Percentiles rank a stretch among this genome's conserved stretches.
These are phyloP conservation scores for Lizonia empirigonia DNA, from an alignment of 2,329 filamentous ascomycete genomes.

Conservation along the genomic window DNA sequence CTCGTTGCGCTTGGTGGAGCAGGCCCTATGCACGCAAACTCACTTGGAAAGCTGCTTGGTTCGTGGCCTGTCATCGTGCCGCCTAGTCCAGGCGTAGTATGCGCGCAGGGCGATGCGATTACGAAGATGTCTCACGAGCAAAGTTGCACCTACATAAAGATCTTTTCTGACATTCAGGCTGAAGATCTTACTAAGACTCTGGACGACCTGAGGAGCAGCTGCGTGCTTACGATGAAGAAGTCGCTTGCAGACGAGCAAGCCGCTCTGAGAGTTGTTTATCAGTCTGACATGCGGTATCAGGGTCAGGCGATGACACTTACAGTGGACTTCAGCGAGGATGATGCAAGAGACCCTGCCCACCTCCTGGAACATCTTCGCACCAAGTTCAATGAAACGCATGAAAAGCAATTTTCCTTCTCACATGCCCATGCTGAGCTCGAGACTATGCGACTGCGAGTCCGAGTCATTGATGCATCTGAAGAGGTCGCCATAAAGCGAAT, in stretches of 20 bases:
- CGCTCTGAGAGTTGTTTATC: conserved; percentile 45
- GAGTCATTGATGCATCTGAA: conserved; percentile 52
- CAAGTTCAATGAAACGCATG: conserved; percentile 52
- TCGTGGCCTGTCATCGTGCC: conserved; percentile 61
- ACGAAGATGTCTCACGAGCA: conserved; percentile 57
- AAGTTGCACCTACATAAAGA: conserved; percentile 54
- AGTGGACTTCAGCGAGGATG: conserved; percentile 43
- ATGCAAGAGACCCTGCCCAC: conserved; percentile 40
- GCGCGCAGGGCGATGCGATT: conserved; percentile 57
- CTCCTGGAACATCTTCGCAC: conserved; percentile 44
- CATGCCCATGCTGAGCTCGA: conserved; percentile 54
- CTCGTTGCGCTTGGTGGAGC: conserved; percentile 59
- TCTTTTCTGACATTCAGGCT: conserved; percentile 46
- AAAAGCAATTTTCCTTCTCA: conserved; percentile 55
- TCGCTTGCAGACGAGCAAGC: conserved; percentile 43
- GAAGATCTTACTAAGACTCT: conserved; percentile 45
- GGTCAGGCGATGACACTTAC: conserved; percentile 51
- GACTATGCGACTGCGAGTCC: conserved; percentile 55
- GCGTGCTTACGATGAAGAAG: conserved; percentile 48
- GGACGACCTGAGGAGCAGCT: conserved; percentile 45
- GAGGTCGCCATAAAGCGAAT: conserved; percentile 48
- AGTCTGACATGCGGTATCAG: conserved; percentile 56
- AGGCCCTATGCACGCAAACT: conserved; percentile 59
- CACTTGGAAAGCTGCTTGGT: conserved; percentile 56
- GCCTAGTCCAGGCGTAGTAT: conserved; percentile 57